Conservation (phyloP, 2,329 filamentous ascomycete genomes). For the Aspergillus tamarii region DNA sequence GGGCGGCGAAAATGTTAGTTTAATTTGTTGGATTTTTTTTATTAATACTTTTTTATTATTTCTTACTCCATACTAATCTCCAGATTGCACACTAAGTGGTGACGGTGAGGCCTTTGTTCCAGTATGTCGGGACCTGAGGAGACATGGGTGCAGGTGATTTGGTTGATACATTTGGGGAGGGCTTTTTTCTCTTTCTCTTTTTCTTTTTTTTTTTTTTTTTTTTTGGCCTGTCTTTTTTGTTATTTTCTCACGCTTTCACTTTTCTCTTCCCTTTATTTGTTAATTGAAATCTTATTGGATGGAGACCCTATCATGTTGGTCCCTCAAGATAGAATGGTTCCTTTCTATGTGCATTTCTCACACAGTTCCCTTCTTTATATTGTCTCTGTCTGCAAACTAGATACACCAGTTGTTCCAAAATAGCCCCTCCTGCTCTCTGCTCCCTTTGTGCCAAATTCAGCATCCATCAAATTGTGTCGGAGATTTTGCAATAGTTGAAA, state of each 20-base stretch:
- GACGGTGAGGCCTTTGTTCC: conserved; percentile 25
- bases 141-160: conserved; percentile 15
- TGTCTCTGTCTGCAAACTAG: neutral
- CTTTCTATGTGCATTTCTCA: neutral
- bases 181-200: conserved; percentile 13
- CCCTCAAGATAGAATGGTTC: neutral
- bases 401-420: neutral
- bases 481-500: neutral
- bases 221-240: conserved; percentile 16
- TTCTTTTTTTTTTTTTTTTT: conserved; percentile 11
- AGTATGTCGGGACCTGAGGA: conserved; percentile 22
- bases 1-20: conserved; percentile 13
- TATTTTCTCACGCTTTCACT: conserved; percentile 11
- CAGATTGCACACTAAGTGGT: conserved; percentile 5
- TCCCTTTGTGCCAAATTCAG: conserved; percentile 8
- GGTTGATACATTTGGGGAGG: conserved; percentile 19
- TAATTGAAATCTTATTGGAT: conserved; percentile 1
- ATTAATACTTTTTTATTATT: conserved; percentile 4
- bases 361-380: neutral
- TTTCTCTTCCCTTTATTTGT: conserved; percentile 16
- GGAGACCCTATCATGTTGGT: neutral
- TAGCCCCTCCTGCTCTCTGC: conserved; percentile 3
- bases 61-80: conserved; percentile 4
- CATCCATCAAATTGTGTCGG: neutral
- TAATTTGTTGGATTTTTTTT: neutral